These are phyloP conservation scores for Wickerhamiella brachini DNA, from an alignment of 805 yeast species.

Conservation along the genomic window DNA sequence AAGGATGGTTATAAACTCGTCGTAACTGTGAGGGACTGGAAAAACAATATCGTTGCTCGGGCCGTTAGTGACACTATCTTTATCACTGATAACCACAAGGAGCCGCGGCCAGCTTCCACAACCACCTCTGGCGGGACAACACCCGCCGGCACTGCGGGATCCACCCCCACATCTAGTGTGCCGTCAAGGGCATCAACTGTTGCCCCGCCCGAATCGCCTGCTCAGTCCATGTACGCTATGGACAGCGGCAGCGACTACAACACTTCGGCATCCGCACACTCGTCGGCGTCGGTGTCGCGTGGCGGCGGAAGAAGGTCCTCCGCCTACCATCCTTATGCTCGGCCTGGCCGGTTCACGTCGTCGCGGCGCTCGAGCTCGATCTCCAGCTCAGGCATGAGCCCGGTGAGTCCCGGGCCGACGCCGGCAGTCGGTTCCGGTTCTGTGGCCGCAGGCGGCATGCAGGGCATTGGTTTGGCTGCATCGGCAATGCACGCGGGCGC, in stretches of 20 bases:
- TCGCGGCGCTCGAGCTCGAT: background rate
- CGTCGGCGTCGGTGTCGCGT: background rate
- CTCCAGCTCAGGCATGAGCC: background rate
- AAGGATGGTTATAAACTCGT: slow-evolving; percentile 68
- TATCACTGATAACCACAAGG: slow-evolving; percentile 90
- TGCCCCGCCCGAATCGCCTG: background rate
- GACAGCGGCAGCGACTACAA: slow-evolving; percentile 3
- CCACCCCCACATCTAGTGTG: background rate
- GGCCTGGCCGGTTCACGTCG: slow-evolving; percentile 1
- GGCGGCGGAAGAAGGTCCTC: background rate
- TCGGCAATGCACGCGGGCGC: background rate
- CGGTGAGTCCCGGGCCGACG: background rate
- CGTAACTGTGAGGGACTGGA: slow-evolving; percentile 43
- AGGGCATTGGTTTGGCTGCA: background rate
- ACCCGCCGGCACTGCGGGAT: background rate
- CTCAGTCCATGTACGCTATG: background rate
- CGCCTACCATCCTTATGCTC: slow-evolving; percentile 12
- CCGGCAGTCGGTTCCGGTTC: background rate
- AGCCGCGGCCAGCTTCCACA: slow-evolving; percentile 15
- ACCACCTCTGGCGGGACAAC: background rate
- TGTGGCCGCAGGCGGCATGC: background rate
- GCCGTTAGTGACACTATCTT: slow-evolving; percentile 60
- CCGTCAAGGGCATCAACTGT: background rate
- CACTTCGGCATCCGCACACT: background rate
- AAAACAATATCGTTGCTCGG: slow-evolving; percentile 55